Percentiles rank a stretch among this genome's conserved stretches.
These are phyloP conservation scores for Limnomonas spitsbergensis DNA, from an alignment of 139 green algal genomes.

Conservation along the genomic window DNA sequence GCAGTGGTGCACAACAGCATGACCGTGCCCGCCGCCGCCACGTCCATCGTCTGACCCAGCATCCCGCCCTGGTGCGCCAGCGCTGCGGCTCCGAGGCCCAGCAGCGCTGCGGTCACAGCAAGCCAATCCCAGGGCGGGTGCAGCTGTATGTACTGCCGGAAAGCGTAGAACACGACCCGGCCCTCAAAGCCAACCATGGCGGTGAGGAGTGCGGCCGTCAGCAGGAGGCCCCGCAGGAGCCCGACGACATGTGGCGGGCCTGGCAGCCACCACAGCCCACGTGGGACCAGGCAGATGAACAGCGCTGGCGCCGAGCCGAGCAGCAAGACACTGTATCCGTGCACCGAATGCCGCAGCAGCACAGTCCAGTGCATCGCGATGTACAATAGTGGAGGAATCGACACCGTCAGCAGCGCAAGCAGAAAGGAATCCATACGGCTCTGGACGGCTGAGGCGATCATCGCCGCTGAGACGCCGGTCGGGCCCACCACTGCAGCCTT, in stretches of 20 bases:
- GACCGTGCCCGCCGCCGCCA: constrained; percentile 43
- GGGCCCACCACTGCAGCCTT: not conserved
- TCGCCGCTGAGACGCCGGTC: not conserved
- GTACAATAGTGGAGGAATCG: constrained; percentile 64
- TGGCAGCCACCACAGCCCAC: constrained; percentile 82
- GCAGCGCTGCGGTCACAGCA: constrained; percentile 73
- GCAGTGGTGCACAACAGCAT: constrained; percentile 59
- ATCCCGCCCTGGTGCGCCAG: constrained; percentile 57
- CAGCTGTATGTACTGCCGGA: constrained; percentile 89
- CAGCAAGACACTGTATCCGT: constrained; percentile 74
- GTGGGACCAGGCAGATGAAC: constrained; percentile 54
- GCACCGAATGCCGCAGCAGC: constrained; percentile 43
- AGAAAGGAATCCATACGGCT: constrained; percentile 10
- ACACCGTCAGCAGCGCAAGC: constrained; percentile 47
- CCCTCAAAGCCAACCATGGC: constrained; percentile 77
- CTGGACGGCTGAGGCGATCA: constrained; percentile 5
- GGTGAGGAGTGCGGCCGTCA: constrained; percentile 33
- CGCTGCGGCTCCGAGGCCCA: constrained; percentile 54
- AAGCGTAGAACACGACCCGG: constrained; percentile 85
- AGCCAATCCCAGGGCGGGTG: constrained; percentile 84
- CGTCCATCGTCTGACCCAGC: constrained; percentile 43
- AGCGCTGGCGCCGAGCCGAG: constrained; percentile 57
- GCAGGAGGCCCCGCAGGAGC: not conserved
- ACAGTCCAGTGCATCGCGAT: constrained; percentile 56
- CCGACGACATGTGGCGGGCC: not conserved